Evolutionary conservation across 2,329 filamentous ascomycete species (phyloP).

Genomic region (Diaporthe helianthi): DNA sequence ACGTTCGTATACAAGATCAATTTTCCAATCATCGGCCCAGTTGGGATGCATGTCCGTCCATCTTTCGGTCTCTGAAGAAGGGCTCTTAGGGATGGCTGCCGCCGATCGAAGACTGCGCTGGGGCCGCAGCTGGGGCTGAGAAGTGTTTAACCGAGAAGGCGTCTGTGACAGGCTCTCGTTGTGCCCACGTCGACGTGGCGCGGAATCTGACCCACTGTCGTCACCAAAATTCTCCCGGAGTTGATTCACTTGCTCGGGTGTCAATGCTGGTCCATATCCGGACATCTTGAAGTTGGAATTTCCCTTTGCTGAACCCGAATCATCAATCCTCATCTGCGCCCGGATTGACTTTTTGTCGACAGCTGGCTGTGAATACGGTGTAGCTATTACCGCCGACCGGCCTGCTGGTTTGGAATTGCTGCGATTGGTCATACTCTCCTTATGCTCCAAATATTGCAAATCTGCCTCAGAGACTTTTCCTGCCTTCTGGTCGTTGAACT

Average conservation of each 20-base stretch:
- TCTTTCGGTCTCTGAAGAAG: constrained; percentile 38
- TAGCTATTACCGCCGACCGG: neutral
- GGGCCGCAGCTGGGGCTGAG: constrained; percentile 32
- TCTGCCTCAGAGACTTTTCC: neutral
- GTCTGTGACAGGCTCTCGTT: neutral
- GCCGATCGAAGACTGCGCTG: constrained; percentile 33
- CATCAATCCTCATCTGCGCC: constrained; percentile 24
- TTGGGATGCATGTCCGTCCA: constrained; percentile 60
- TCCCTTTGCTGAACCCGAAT: neutral
- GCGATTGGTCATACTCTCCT: neutral
- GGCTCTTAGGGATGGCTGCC: constrained; percentile 22
- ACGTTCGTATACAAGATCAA: constrained; percentile 69
- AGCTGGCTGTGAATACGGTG: neutral
- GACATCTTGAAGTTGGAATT: neutral
- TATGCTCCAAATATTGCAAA: constrained; percentile 6
- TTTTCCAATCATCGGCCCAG: constrained; percentile 62
- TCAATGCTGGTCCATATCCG: neutral
- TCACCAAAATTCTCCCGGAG: constrained; percentile 15
- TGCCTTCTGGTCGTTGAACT: neutral
- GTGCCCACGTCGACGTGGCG: neutral
- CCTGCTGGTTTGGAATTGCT: neutral
- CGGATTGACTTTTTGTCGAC: neutral
- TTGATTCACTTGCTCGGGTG: constrained; percentile 5
- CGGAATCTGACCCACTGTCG: neutral
- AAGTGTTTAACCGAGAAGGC: neutral